Conservation (phyloP, 2,329 filamentous ascomycete species). For the Aphanoascus verrucosus region DNA sequence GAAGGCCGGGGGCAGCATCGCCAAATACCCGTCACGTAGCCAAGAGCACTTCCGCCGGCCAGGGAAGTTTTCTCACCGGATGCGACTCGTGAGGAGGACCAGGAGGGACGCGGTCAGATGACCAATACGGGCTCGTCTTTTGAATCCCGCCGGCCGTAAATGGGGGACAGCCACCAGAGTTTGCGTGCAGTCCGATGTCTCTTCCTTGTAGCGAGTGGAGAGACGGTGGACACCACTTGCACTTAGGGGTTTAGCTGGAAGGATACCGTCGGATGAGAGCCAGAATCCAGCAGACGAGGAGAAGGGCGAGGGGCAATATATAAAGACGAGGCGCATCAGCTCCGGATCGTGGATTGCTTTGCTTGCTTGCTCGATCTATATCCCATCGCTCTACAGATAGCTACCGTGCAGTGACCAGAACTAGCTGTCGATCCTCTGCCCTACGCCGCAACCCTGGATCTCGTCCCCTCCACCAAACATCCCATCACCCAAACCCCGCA, state of each 20-base stretch:
- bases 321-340: not conserved
- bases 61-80: not conserved
- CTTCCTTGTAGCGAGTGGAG: constrained; percentile 11
- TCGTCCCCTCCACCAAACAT: not conserved
- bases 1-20: not conserved
- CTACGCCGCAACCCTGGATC: constrained; percentile 2
- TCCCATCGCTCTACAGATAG: too few relatives aligned
- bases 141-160: constrained; percentile 6
- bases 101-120: constrained; percentile 8
- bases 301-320: not conserved
- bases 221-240: constrained; percentile 9
- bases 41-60: constrained; percentile 6
- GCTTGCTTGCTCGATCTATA: too few relatives aligned
- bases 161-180: not conserved
- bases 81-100: not conserved
- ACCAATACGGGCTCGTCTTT: constrained; percentile 5
- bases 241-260: constrained; percentile 14
- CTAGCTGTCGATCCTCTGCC: not conserved
- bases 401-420: too few relatives aligned
- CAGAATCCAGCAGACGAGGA: not conserved
- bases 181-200: not conserved
- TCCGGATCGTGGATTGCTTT: too few relatives aligned
- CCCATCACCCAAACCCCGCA: not conserved
- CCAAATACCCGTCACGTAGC: constrained; percentile 9
- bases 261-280: constrained; percentile 7